These are phyloP conservation scores for Centaurea solstitialis DNA, from an alignment of 129 eudicot species.

Conservation along the genomic window DNA sequence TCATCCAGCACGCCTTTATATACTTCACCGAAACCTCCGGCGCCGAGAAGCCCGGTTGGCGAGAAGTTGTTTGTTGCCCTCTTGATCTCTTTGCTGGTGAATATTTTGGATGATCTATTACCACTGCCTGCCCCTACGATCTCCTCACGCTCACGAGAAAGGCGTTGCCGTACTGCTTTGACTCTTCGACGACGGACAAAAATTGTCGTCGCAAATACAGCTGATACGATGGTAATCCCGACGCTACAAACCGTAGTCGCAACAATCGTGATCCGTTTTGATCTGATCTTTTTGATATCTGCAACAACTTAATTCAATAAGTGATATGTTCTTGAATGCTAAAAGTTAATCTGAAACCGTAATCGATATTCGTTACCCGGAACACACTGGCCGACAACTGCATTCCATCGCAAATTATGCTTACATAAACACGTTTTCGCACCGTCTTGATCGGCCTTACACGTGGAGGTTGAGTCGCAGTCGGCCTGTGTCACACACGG, in stretches of 20 bases:
- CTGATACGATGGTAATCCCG: background rate
- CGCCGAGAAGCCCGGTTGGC: slow-evolving; percentile 55
- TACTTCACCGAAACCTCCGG: slow-evolving; percentile 84
- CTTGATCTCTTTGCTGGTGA: slow-evolving; percentile 53
- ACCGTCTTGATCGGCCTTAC: slow-evolving; percentile 19
- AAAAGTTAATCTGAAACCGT: background rate
- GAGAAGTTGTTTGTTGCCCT: slow-evolving; percentile 61
- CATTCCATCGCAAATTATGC: slow-evolving; percentile 48
- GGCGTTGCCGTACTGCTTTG: slow-evolving; percentile 31
- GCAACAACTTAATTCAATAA: background rate
- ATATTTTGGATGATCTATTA: slow-evolving; percentile 60
- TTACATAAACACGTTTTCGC: slow-evolving; percentile 50
- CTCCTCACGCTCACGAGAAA: slow-evolving; percentile 57
- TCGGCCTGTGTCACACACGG: slow-evolving; percentile 32
- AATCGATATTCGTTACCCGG: slow-evolving; percentile 4
- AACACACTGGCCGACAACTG: slow-evolving; percentile 33
- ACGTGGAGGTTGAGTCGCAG: slow-evolving; percentile 29
- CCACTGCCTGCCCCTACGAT: slow-evolving; percentile 46
- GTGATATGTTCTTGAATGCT: background rate
- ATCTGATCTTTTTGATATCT: slow-evolving; percentile 25
- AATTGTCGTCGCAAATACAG: background rate
- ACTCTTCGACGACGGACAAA: slow-evolving; percentile 3
- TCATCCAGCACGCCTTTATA: slow-evolving; percentile 66
- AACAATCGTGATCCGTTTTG: background rate
- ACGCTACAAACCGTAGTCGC: slow-evolving; percentile 14